Conservation (phyloP, 331 rosid genomes). For the Ulmus americana region DNA sequence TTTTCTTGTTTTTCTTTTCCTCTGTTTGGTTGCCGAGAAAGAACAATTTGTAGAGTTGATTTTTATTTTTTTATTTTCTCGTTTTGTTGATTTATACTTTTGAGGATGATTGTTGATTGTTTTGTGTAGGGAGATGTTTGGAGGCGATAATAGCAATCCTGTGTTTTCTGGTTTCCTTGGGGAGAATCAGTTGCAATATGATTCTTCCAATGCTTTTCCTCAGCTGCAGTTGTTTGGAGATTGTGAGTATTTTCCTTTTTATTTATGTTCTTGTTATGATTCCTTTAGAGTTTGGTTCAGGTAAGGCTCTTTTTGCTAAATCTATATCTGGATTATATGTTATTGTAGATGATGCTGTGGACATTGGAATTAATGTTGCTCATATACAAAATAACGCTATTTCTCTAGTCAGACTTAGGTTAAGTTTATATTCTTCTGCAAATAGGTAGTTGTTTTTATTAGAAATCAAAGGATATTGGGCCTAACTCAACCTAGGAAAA, state of each 20-base stretch:
- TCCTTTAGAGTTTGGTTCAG: not conserved
- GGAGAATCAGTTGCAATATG: slow-evolving; percentile 1
- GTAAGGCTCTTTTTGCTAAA: not conserved
- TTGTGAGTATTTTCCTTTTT: slow-evolving; percentile 15
- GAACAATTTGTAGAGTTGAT: not conserved
- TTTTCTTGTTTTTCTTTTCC: not conserved
- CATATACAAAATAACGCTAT: too few species aligned
- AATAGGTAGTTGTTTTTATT: too few species aligned
- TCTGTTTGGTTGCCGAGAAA: slow-evolving; percentile 4
- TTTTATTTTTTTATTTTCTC: too few species aligned
- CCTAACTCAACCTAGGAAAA: too few species aligned
- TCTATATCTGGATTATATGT: too few species aligned
- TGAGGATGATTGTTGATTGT: too few species aligned
- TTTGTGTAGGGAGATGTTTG: not conserved
- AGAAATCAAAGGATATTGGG: too few species aligned
- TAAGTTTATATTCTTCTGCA: too few species aligned
- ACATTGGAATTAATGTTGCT: too few species aligned
- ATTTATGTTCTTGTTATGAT: not conserved
- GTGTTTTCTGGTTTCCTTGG: slow-evolving; percentile 4
- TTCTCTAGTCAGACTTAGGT: too few species aligned
- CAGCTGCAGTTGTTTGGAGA: slow-evolving; percentile 30
- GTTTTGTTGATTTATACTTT: too few species aligned
- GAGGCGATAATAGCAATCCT: slow-evolving; percentile 1
- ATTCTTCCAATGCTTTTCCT: slow-evolving; percentile 1
- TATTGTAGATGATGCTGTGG: too few species aligned